These are phyloP conservation scores for Blepharisma stoltei DNA, from an alignment of 73 alveolate genomes.

Conservation along the genomic window DNA sequence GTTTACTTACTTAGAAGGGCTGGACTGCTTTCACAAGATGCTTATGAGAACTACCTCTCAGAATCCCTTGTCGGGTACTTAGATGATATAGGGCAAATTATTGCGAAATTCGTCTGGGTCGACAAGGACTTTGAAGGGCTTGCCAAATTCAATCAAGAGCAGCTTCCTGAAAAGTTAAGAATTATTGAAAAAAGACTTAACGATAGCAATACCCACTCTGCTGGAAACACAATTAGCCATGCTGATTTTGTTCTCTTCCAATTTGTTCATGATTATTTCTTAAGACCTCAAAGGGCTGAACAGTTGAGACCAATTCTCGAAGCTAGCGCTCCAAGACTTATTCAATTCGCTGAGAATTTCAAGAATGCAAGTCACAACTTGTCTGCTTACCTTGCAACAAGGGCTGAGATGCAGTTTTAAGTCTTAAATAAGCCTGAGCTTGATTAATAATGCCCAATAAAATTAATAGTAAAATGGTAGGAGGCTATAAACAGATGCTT, in stretches of 20 bases:
- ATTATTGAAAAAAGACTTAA: background rate
- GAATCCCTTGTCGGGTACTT: too few species aligned
- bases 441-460: too few species aligned
- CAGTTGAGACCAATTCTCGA: background rate
- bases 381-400: background rate
- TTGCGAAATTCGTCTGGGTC: too few species aligned
- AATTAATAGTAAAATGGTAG: too few species aligned
- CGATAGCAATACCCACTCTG: background rate
- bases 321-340: background rate
- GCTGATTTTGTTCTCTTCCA: conserved; percentile 18
- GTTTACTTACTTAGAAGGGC: too few species aligned
- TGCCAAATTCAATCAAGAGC: background rate
- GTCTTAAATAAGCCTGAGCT: background rate
- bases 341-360: background rate
- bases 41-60: too few species aligned
- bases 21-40: too few species aligned
- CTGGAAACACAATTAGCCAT: background rate
- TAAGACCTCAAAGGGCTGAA: background rate
- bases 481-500: too few species aligned
- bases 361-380: background rate
- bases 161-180: background rate
- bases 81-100: too few species aligned
- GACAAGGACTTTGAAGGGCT: background rate
- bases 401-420: background rate
- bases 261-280: background rate